A percentile compares a stretch with the other conserved stretches of the same genome.
These are phyloP conservation scores for Pterula multifida DNA, from an alignment of 1,284 basidiomycete species.

Conservation along the genomic window DNA sequence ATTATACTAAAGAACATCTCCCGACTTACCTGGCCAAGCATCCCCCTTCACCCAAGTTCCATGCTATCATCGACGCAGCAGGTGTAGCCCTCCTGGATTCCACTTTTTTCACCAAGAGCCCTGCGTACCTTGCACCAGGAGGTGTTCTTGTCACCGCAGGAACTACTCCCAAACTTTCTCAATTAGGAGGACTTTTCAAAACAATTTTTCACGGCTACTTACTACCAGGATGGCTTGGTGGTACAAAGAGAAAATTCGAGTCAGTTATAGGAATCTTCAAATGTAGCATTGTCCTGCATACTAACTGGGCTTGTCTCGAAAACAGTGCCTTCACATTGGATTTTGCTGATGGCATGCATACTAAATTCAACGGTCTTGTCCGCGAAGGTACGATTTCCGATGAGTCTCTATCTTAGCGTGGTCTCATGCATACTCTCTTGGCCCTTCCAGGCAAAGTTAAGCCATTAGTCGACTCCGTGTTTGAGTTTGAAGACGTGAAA, in stretches of 20 bases:
- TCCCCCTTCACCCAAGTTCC: slow-evolving; percentile 25
- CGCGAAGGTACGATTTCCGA: not conserved
- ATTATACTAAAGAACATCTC: slow-evolving; percentile 42
- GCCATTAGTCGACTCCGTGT: slow-evolving; percentile 50
- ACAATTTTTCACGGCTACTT: slow-evolving; percentile 17
- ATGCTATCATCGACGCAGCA: slow-evolving; percentile 30
- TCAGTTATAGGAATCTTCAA: slow-evolving; percentile 17
- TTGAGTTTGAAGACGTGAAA: slow-evolving; percentile 41
- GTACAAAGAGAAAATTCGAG: slow-evolving; percentile 29
- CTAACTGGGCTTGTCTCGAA: slow-evolving; percentile 15
- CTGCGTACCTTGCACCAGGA: slow-evolving; percentile 32
- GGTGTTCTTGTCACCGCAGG: slow-evolving; percentile 34
- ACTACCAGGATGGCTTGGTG: slow-evolving; percentile 33
- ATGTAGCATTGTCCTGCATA: not conserved
- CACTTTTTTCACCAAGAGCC: slow-evolving; percentile 25
- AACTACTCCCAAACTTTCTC: slow-evolving; percentile 20
- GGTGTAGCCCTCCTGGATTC: slow-evolving; percentile 12
- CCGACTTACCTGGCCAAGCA: slow-evolving; percentile 26
- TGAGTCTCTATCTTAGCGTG: not conserved
- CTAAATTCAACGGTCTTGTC: not conserved
- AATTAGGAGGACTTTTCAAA: slow-evolving; percentile 18
- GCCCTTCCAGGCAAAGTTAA: slow-evolving; percentile 33
- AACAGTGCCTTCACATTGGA: slow-evolving; percentile 7
- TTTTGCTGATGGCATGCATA: slow-evolving; percentile 10
- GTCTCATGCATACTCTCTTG: not conserved